Evolutionary conservation across 1,284 basidiomycete genomes (phyloP), one percentile per base, ranked within the genome.

Genomic region (Trichosporon ovoides): DNA sequence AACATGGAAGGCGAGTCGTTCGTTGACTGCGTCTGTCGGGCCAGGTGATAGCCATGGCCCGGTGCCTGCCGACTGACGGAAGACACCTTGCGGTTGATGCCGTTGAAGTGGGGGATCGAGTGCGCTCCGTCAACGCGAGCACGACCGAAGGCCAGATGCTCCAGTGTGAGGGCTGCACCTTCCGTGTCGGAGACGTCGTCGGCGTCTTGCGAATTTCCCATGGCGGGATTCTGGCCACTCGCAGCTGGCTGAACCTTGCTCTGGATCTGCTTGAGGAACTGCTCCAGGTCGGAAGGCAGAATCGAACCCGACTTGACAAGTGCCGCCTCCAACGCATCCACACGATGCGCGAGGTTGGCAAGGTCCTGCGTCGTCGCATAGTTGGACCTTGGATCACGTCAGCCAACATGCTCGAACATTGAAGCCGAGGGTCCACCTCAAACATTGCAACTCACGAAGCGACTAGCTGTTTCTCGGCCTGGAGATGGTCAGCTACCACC

Each of bases 81-180:
- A 6, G 67, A 70, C 14, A 48, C 50, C 38, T 55, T 59, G 28
- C 70, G 58, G 2, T 64, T 55, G 19, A 43, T 40, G 5, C 52
- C 57, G 13, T 67, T 68, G 56, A 76, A 72, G 53, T 70, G 67
- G 16, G 74, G 69, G 20, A 76, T 57, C 3, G 70, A 64, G 54
- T 74, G 72, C 9, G 63, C 57, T 10, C 74, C 74, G 31, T 69
- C 74, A 10, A 67, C 64, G 9, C 73, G 60, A 5, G 70, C 68
- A n/a, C 75, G 68, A 3, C 76, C 76, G 59, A 77, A 78, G 2
- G 76, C 75, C 11, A 78, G 65, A 53, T 78, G 75, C 53, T 78
- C 77, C 7, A 78, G 66, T 0, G 75, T 78, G 19, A 77, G 63
- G 3, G 77, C 77, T 0, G 77, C 77, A 18, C 74, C 77, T 58